Conservation (phyloP, 768 basidiomycete species). For the Cubamyces sp. region DNA sequence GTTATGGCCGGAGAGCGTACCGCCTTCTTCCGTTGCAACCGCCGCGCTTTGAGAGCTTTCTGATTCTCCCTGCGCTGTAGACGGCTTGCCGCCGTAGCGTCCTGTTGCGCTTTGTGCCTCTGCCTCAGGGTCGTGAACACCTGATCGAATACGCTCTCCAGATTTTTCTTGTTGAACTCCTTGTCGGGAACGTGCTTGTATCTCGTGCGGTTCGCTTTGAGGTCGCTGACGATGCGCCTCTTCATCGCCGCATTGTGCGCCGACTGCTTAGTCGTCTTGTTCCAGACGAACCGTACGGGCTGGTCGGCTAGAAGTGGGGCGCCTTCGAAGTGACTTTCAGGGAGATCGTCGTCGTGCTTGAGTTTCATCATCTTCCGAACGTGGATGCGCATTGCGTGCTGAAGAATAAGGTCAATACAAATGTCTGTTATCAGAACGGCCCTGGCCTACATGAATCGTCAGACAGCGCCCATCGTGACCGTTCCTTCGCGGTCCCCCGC, state of each 20-base stretch:
- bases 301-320: slow-evolving; percentile 46
- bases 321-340: slow-evolving; percentile 64
- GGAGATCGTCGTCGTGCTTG: slow-evolving; percentile 58
- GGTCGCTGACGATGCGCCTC: slow-evolving; percentile 59
- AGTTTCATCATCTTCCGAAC: slow-evolving; percentile 63
- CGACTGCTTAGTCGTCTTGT: slow-evolving; percentile 76
- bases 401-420: slow-evolving; percentile 4
- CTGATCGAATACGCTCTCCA: slow-evolving; percentile 72
- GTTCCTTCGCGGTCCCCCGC: slow-evolving; percentile 50
- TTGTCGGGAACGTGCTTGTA: slow-evolving; percentile 69
- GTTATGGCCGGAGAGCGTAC: slow-evolving; percentile 44
- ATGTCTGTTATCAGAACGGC: not conserved
- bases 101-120: slow-evolving; percentile 65
- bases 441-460: slow-evolving; percentile 62
- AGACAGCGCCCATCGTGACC: slow-evolving; percentile 68
- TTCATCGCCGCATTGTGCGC: slow-evolving; percentile 77
- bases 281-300: slow-evolving; percentile 80
- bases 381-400: slow-evolving; percentile 77
- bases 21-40: slow-evolving; percentile 61
- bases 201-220: slow-evolving; percentile 55
- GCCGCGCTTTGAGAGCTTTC: slow-evolving; percentile 66
- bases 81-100: slow-evolving; percentile 47
- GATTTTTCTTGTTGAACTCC: slow-evolving; percentile 63
- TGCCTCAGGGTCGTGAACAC: slow-evolving; percentile 69
- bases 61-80: slow-evolving; percentile 58